Conservation (phyloP, 2,329 filamentous ascomycete genomes). For the Diaporthe citri region DNA sequence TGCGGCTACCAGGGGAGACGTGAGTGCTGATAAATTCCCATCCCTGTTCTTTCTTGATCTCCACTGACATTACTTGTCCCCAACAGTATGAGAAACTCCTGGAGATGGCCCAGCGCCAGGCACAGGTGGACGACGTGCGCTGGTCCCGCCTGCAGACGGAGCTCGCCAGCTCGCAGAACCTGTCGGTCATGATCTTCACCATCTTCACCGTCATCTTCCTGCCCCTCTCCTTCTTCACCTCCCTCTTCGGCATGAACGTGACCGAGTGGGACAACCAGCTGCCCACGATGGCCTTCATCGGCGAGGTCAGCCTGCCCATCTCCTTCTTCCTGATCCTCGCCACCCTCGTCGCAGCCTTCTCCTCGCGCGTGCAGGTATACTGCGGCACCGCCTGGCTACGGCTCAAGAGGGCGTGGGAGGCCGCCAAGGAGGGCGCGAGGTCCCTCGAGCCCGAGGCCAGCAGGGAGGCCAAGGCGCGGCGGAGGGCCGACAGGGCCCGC, state of each 20-base stretch:
- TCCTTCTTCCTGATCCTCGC: conserved; percentile 62
- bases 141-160: conserved; percentile 73
- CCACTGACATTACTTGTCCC: conserved; percentile 50
- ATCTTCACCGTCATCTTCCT: conserved; percentile 74
- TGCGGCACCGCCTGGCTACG: conserved; percentile 43
- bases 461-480: conserved; percentile 38
- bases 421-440: conserved; percentile 32
- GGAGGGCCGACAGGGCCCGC: conserved; percentile 41
- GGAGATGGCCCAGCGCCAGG: conserved; percentile 76
- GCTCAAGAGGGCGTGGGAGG: background rate
- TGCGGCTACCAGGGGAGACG: conserved; percentile 68
- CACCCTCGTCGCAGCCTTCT: conserved; percentile 69
- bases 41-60: no score
- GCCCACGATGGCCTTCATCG: conserved; percentile 59
- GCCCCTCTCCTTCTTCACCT: conserved; percentile 74
- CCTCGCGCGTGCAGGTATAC: conserved; percentile 55
- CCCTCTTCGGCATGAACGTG: conserved; percentile 75
- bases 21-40: conserved; percentile 45
- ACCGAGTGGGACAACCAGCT: conserved; percentile 67
- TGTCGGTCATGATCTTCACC: conserved; percentile 76
- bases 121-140: conserved; percentile 75
- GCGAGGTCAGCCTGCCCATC: conserved; percentile 60
- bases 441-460: conserved; percentile 46
- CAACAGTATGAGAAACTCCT: conserved; percentile 72
- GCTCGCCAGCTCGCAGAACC: conserved; percentile 71